Percentiles rank a stretch among this genome's conserved stretches.
Evolutionary conservation across 2,329 filamentous ascomycete genomes (phyloP).

Genomic region (Pestalotiopsis sp.): DNA sequence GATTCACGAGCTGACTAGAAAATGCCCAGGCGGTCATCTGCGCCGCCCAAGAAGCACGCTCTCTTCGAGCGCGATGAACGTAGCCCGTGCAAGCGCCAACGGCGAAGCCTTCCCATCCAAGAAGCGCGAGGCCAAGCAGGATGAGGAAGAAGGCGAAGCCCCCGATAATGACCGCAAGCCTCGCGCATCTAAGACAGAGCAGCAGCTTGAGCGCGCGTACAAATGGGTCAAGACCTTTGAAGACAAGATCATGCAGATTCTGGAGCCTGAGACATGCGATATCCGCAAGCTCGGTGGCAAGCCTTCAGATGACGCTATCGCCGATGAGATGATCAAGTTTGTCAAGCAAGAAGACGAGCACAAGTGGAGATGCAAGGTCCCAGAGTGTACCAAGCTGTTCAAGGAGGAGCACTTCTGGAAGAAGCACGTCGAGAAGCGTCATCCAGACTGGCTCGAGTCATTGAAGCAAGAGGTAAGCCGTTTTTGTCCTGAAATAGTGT

Average conservation of each 20-base stretch:
- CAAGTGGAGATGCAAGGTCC: slow-evolving; percentile 95
- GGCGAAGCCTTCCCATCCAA: slow-evolving; percentile 84
- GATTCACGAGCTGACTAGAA: slow-evolving; percentile 90
- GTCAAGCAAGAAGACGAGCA: slow-evolving; percentile 98
- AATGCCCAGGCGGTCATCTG: slow-evolving; percentile 96
- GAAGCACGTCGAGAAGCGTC: slow-evolving; percentile 96
- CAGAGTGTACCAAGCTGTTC: slow-evolving; percentile 94
- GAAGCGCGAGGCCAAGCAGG: slow-evolving; percentile 67
- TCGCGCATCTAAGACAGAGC: slow-evolving; percentile 75
- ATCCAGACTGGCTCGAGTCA: slow-evolving; percentile 80
- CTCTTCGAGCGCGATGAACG: slow-evolving; percentile 78
- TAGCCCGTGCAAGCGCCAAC: slow-evolving; percentile 79
- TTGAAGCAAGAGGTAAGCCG: slow-evolving; percentile 79
- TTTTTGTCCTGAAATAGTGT: neutral
- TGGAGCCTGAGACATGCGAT: slow-evolving; percentile 87
- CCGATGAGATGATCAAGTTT: slow-evolving; percentile 82
- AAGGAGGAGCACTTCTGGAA: slow-evolving; percentile 97
- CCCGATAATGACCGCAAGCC: slow-evolving; percentile 72
- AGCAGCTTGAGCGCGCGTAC: slow-evolving; percentile 90
- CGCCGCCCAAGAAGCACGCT: slow-evolving; percentile 86
- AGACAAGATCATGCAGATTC: slow-evolving; percentile 89
- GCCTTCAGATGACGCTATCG: slow-evolving; percentile 78
- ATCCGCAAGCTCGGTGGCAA: slow-evolving; percentile 89
- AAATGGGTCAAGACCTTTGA: slow-evolving; percentile 99
- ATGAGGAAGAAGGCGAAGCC: slow-evolving; percentile 63